Conservation (phyloP, 345 rosid genomes). For the Geranium rotundifolium region DNA sequence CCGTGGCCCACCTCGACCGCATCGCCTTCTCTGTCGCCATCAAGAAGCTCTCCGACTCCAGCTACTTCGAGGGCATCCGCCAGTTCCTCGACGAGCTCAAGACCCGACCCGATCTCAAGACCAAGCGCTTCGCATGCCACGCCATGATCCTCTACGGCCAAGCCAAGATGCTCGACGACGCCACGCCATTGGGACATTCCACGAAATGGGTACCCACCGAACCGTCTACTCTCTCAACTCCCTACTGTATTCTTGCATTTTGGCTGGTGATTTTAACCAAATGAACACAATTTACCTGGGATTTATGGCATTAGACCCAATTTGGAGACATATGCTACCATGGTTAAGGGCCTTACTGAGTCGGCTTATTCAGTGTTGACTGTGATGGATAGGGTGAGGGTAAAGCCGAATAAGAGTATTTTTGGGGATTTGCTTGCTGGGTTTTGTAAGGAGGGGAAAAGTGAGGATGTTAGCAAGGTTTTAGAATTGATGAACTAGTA, state of each 20-base stretch:
- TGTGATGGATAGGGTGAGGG: conserved; percentile 61
- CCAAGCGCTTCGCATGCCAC: conserved; percentile 49
- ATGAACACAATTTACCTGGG: conserved; percentile 54
- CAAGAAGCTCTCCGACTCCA: conserved; percentile 34
- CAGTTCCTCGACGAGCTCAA: conserved; percentile 48
- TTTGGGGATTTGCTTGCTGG: conserved; percentile 54
- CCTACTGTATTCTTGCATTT: conserved; percentile 44
- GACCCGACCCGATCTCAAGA: conserved; percentile 47
- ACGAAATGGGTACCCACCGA: conserved; percentile 30
- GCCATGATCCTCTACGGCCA: conserved; percentile 66
- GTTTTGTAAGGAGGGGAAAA: conserved; percentile 60
- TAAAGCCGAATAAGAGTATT: conserved; percentile 34
- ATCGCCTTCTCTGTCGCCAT: conserved; percentile 63
- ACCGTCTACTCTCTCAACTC: conserved; percentile 57
- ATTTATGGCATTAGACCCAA: conserved; percentile 44
- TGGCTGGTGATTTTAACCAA: conserved; percentile 49
- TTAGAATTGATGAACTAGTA: conserved; percentile 49
- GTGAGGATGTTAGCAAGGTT: conserved; percentile 59
- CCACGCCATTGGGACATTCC: conserved; percentile 41
- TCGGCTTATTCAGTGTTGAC: conserved; percentile 50
- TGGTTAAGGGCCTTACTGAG: conserved; percentile 58
- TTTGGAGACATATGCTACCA: conserved; percentile 48
- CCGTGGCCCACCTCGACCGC: conserved; percentile 48
- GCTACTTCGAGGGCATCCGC: conserved; percentile 35
- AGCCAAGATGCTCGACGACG: conserved; percentile 66